Conservation (phyloP, 306 rosid species). For the Cicer chorassanicum region DNA sequence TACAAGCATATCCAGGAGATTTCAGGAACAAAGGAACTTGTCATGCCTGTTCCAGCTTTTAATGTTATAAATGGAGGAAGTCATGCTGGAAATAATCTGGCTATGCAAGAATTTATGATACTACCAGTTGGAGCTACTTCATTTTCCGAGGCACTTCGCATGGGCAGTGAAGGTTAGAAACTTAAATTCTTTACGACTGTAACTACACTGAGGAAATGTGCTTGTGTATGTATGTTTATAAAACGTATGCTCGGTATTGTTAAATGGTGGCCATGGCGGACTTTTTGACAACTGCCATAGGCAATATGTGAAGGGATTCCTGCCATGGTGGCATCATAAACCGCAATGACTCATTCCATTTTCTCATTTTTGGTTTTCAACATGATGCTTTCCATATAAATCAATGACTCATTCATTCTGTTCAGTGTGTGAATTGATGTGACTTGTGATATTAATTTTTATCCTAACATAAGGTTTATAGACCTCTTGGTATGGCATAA, state of each 20-base stretch:
- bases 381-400: constrained; percentile 24
- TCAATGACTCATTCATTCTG: neutral
- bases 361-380: constrained; percentile 27
- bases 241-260: no score
- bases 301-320: no score
- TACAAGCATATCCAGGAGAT: constrained; percentile 90
- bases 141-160: constrained; percentile 84
- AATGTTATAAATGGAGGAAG: constrained; percentile 96
- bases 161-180: constrained; percentile 97
- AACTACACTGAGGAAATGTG: constrained; percentile 24
- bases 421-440: neutral
- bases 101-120: constrained; percentile 99
- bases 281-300: no score
- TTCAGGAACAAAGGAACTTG: constrained; percentile 89
- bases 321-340: no score
- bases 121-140: constrained; percentile 93
- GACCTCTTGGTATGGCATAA: neutral
- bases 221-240: neutral
- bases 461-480: neutral
- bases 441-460: constrained; percentile 7
- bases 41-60: constrained; percentile 98
- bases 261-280: no score
- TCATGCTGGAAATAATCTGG: constrained; percentile 96
- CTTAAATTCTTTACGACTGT: constrained; percentile 6
- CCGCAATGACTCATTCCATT: neutral